Conservation (phyloP, 495 filamentous ascomycete genomes). For the Neurospora intermedia region DNA sequence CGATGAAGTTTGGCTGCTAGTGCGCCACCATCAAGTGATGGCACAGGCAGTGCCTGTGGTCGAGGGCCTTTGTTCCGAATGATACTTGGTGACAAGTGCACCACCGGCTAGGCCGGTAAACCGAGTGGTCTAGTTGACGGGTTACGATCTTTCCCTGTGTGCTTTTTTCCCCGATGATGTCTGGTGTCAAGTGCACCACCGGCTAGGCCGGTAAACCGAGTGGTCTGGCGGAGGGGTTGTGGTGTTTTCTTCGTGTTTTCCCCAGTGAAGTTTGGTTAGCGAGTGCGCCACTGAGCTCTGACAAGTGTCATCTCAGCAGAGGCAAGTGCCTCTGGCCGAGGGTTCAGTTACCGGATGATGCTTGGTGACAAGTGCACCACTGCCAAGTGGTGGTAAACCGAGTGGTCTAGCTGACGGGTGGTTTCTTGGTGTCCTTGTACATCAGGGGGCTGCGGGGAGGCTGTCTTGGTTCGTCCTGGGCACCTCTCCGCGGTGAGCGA, state of each 20-base stretch:
- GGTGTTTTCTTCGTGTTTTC: not conserved
- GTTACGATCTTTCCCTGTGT: not conserved
- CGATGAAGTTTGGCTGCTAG: not conserved
- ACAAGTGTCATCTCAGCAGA: not conserved
- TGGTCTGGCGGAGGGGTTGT: not conserved
- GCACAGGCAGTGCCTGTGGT: not conserved
- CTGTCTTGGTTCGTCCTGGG: not conserved
- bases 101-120: not conserved
- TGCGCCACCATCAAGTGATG: not conserved
- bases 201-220: not conserved
- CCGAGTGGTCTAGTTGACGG: not conserved
- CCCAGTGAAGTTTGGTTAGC: not conserved
- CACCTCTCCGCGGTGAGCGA: not conserved
- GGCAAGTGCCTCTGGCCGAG: not conserved
- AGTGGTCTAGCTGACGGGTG: not conserved
- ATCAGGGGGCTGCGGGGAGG: not conserved
- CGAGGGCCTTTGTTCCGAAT: not conserved
- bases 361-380: not conserved
- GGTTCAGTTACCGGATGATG: not conserved
- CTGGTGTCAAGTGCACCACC: not conserved
- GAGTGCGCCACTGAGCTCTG: not conserved
- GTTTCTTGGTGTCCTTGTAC: not conserved
- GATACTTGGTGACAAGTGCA: not conserved
- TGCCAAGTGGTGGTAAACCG: not conserved
- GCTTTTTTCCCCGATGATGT: not conserved